These are phyloP conservation scores for Elaeagnus macrophylla DNA, from an alignment of 306 rosid species.

Conservation along the genomic window DNA sequence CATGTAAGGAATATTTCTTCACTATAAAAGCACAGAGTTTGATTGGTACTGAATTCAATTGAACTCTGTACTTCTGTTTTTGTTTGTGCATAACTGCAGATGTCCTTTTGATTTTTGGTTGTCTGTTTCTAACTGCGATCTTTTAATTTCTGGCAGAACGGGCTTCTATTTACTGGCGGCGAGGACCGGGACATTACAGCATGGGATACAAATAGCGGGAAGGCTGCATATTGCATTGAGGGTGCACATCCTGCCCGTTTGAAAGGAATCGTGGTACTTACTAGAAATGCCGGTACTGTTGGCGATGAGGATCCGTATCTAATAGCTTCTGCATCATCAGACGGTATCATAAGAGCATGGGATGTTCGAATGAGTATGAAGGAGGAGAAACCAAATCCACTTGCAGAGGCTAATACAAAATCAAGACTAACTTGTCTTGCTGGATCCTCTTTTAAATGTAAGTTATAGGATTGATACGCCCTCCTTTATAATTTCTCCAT, in stretches of 20 bases:
- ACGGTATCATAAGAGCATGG: constrained; percentile 81
- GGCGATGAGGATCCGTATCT: constrained; percentile 56
- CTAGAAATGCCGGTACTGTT: constrained; percentile 30
- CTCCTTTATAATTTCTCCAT: no score
- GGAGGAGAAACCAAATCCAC: constrained; percentile 54
- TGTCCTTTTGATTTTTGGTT: neutral
- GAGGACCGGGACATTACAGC: constrained; percentile 65
- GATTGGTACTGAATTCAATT: no score
- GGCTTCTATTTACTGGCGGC: constrained; percentile 72
- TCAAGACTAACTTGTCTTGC: constrained; percentile 87
- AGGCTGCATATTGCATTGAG: constrained; percentile 61
- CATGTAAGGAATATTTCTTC: no score
- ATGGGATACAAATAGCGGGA: constrained; percentile 79
- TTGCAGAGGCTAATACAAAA: constrained; percentile 71
- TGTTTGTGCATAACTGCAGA: neutral
- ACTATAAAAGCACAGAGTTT: no score
- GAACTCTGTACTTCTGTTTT: neutral
- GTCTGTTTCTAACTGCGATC: neutral
- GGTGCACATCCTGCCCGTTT: constrained; percentile 72
- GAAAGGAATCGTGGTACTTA: constrained; percentile 66
- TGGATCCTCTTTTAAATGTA: constrained; percentile 67
- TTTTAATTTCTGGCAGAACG: constrained; percentile 42
- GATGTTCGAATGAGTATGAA: constrained; percentile 74
- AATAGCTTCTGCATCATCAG: constrained; percentile 80
- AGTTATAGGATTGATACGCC: constrained; percentile 12